Evolutionary conservation across 2,329 filamentous ascomycete genomes (phyloP).

Genomic region (Aspergillus spinulosporus): DNA sequence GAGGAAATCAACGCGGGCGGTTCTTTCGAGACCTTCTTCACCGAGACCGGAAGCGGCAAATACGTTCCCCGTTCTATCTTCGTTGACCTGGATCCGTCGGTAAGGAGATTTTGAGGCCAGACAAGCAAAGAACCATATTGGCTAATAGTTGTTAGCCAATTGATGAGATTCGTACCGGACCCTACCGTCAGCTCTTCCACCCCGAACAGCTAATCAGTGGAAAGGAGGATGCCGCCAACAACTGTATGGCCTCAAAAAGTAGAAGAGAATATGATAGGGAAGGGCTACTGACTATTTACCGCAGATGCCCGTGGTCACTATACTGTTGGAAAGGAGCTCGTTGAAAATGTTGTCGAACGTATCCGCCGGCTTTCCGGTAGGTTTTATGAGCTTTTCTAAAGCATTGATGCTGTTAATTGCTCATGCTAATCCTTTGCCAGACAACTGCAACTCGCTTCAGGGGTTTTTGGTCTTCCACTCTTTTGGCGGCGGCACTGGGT

Average conservation of each 20-base stretch:
- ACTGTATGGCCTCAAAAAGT: slow-evolving; percentile 50
- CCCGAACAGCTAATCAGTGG: slow-evolving; percentile 66
- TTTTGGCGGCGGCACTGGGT: slow-evolving; percentile 67
- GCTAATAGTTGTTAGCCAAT: slow-evolving; percentile 51
- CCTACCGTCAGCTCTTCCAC: slow-evolving; percentile 65
- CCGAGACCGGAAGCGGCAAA: slow-evolving; percentile 64
- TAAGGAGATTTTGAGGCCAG: slow-evolving; percentile 34
- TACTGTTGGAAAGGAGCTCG: slow-evolving; percentile 67
- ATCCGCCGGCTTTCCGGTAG: slow-evolving; percentile 64
- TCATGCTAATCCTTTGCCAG: slow-evolving; percentile 35
- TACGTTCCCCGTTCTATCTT: slow-evolving; percentile 69
- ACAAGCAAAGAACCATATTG: not conserved
- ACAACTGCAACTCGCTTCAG: slow-evolving; percentile 66
- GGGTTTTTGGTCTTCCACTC: slow-evolving; percentile 70
- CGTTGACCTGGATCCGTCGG: slow-evolving; percentile 65
- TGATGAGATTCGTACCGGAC: slow-evolving; percentile 65
- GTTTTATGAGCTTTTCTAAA: slow-evolving; percentile 17
- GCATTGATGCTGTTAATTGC: not conserved
- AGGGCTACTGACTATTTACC: slow-evolving; percentile 19
- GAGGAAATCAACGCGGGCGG: slow-evolving; percentile 55
- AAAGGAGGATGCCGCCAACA: slow-evolving; percentile 69
- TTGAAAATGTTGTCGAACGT: slow-evolving; percentile 64
- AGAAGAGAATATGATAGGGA: not conserved
- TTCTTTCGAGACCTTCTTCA: slow-evolving; percentile 67
- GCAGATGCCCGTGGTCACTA: slow-evolving; percentile 67